Base-by-base conservation (phyloP, 257 asterid genomes). In the Euphrasia confusa region DNA sequence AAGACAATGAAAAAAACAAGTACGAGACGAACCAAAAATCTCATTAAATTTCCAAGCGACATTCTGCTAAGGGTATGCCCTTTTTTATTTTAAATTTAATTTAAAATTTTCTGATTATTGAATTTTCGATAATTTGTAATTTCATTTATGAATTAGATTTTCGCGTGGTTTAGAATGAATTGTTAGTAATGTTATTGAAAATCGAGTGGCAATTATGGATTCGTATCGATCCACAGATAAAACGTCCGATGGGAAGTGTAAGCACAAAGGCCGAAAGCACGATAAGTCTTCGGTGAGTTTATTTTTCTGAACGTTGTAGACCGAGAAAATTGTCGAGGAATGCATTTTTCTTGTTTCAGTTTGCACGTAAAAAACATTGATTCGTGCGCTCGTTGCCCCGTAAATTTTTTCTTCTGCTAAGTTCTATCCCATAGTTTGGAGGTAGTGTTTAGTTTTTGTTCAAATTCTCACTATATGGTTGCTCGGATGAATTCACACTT, bases 161-260 rank as follows among this genome's bases (percentile, higher is more conserved):
- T 30, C 24, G 33, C 5, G 33, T 52, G 21, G 3, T 7, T 7
- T 18, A 50, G 21, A 50, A 15, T 17, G 33, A 45, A 2, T 26
- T 28, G 11, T 37, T 28, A 39, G 21, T 32, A 11, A 55, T 60
- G 47, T 27, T 48, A 9, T 55, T 54, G 64, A 69, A 30, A 49
- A 60, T 21, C 30, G 69, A 47, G 50, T 58, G 64, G 42, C 37
- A 17, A 56, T 73, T 70, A 60, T 47, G n/a, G 28, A n/a, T 61
- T 75, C 66, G 7, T 53, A 40, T 72, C 71, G 66, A 39, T 75
- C 65, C 84, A 92, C 84, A 92, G 96, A 78, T 61, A 76, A 79
- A 72, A 83, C 84, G 79, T 80, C 86, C 2, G 71, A 76, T 44
- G 84, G 68, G 65, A 89, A 83, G 85, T 84, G 69, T 37, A 78